Evolutionary conservation across 2,329 filamentous ascomycete genomes (phyloP).

Genomic region (Decorospora gaudefroyi): DNA sequence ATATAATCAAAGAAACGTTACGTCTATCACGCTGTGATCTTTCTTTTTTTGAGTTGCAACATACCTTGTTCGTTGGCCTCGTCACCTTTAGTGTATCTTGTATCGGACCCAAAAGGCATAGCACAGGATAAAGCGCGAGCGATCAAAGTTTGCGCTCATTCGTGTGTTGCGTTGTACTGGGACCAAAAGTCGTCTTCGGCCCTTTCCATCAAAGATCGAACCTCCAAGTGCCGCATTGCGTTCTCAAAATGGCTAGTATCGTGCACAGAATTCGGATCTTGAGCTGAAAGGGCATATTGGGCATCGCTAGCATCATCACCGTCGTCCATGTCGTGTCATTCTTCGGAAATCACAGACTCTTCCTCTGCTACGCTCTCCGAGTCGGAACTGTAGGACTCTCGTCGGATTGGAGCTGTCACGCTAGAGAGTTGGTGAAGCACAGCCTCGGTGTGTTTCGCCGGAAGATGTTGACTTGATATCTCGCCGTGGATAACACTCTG

Average conservation of each 20-base stretch:
- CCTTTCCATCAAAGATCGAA: not conserved
- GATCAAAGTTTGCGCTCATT: slow-evolving; percentile 1
- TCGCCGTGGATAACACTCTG: not conserved
- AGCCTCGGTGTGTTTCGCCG: not conserved
- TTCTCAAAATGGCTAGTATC: slow-evolving; percentile 8
- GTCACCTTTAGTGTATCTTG: no score
- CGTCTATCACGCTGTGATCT: no score
- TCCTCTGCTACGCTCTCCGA: slow-evolving; percentile 4
- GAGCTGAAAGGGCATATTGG: not conserved
- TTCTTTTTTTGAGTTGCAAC: no score
- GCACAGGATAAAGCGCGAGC: no score
- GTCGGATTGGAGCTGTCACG: slow-evolving; percentile 13
- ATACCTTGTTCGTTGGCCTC: no score
- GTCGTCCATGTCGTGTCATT: not conserved
- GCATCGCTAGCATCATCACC: not conserved
- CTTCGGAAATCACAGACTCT: not conserved
- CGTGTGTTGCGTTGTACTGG: not conserved
- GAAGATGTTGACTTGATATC: not conserved
- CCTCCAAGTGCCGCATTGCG: slow-evolving; percentile 9
- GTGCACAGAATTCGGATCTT: not conserved
- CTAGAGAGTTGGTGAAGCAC: slow-evolving; percentile 15
- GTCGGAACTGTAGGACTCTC: slow-evolving; percentile 3
- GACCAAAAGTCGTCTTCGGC: slow-evolving; percentile 10
- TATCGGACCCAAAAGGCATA: no score
- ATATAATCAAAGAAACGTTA: no score